Percentiles rank a stretch among this genome's conserved stretches.
Conservation (phyloP, 176 grass and related monocot genomes). For the Phoenix dactylifera region DNA sequence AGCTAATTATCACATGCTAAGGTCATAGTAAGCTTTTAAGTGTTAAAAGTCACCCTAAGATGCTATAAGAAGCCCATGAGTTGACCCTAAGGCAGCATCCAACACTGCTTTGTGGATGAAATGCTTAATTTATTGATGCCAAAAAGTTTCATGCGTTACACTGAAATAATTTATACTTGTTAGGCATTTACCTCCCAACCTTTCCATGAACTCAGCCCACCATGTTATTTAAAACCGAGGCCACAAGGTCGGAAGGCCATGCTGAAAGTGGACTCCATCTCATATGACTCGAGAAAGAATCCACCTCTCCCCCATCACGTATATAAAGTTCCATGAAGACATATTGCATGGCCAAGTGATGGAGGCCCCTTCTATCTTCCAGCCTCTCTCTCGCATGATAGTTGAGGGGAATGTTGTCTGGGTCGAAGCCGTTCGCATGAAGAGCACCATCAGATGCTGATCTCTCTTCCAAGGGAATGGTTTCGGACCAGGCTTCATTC, state of each 20-base stretch:
- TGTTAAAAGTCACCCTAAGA: background rate
- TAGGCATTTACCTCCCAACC: constrained; percentile 10
- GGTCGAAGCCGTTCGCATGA: constrained; percentile 16
- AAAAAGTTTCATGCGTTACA: constrained; percentile 7
- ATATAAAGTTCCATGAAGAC: constrained; percentile 3
- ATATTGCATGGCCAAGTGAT: constrained; percentile 2
- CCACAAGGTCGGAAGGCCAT: constrained; percentile 2
- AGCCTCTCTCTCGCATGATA: constrained; percentile 5
- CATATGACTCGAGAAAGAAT: background rate
- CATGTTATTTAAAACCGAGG: constrained; percentile 14
- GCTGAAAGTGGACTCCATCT: constrained; percentile 4
- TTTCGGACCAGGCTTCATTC: constrained; percentile 83
- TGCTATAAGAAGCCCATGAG: constrained; percentile 10
- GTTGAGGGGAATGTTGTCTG: constrained; percentile 27
- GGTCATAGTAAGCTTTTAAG: too few species aligned
- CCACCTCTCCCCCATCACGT: background rate
- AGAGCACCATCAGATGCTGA: too few species aligned
- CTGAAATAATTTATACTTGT: constrained; percentile 16
- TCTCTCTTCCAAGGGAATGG: background rate
- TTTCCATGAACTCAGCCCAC: constrained; percentile 16
- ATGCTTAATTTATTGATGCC: constrained; percentile 21
- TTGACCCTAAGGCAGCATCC: constrained; percentile 22
- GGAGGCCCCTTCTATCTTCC: background rate
- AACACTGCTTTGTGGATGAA: constrained; percentile 7
- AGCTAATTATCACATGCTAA: too few species aligned